A percentile compares a stretch with the other conserved stretches of the same genome.
These are phyloP conservation scores for Phaeophleospora eucalypticola DNA, from an alignment of 2,329 filamentous ascomycete species.

Conservation along the genomic window DNA sequence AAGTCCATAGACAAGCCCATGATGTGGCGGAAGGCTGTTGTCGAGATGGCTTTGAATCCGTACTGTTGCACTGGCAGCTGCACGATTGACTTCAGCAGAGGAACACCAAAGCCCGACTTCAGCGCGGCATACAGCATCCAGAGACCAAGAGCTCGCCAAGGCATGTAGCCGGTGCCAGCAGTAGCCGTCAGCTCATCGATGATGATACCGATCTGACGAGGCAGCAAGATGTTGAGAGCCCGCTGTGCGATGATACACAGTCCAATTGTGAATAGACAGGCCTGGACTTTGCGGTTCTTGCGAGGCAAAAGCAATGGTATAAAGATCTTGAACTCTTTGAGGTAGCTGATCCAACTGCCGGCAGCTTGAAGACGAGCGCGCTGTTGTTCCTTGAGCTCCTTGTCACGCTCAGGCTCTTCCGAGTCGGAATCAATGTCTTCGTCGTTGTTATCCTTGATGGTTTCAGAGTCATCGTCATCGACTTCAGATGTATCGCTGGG, in stretches of 20 bases:
- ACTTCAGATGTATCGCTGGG: slow-evolving; percentile 3
- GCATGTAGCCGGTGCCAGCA: slow-evolving; percentile 43
- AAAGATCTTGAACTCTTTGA: slow-evolving; percentile 69
- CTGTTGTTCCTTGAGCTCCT: slow-evolving; percentile 52
- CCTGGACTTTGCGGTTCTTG: slow-evolving; percentile 61
- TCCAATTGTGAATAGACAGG: slow-evolving; percentile 63
- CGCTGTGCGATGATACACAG: slow-evolving; percentile 67
- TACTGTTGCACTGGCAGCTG: slow-evolving; percentile 56
- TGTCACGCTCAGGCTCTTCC: slow-evolving; percentile 51
- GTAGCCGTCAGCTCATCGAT: slow-evolving; percentile 61
- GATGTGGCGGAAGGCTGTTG: slow-evolving; percentile 62
- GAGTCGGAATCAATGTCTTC: slow-evolving; percentile 41
- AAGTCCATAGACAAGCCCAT: slow-evolving; percentile 69
- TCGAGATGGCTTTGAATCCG: slow-evolving; percentile 55
- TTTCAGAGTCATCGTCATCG: slow-evolving; percentile 3
- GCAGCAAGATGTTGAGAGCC: slow-evolving; percentile 69
- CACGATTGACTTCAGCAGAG: slow-evolving; percentile 48
- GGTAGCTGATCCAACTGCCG: slow-evolving; percentile 73
- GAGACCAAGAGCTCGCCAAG: slow-evolving; percentile 51
- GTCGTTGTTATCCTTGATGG: slow-evolving; percentile 9
- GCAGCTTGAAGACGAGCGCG: slow-evolving; percentile 66
- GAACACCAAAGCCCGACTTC: slow-evolving; percentile 50
- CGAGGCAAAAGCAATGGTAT: slow-evolving; percentile 76
- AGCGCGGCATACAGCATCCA: slow-evolving; percentile 51
- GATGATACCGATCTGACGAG: slow-evolving; percentile 76